Evolutionary conservation across 768 basidiomycete species (phyloP).

Genomic region (Lactarius trivialis): DNA sequence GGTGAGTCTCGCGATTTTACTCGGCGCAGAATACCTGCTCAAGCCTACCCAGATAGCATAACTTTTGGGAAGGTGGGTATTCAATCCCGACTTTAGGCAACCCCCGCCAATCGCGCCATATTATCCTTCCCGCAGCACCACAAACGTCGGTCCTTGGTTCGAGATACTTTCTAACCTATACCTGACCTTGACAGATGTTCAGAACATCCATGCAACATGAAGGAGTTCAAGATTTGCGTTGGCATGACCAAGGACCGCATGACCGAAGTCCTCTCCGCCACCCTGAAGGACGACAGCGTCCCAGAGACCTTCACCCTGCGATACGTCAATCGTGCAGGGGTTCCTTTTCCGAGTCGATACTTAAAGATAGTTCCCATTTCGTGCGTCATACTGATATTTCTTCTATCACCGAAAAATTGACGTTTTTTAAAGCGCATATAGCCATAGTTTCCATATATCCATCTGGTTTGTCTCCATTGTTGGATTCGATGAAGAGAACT

Average conservation of each 20-base stretch:
- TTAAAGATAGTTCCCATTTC: constrained; percentile 72
- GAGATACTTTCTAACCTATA: constrained; percentile 1
- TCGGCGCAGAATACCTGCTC: not conserved
- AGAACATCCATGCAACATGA: constrained; percentile 85
- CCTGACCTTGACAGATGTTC: constrained; percentile 14
- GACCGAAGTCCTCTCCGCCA: constrained; percentile 56
- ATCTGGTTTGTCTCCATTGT: constrained; percentile 67
- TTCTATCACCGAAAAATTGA: not conserved
- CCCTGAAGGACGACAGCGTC: constrained; percentile 57
- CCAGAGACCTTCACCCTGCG: constrained; percentile 59
- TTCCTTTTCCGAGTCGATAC: constrained; percentile 58
- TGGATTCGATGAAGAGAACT: constrained; percentile 50
- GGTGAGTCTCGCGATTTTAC: constrained; percentile 43
- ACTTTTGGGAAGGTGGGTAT: constrained; percentile 71
- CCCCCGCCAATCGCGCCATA: not conserved
- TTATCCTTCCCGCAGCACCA: constrained; percentile 27
- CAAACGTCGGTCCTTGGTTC: constrained; percentile 28
- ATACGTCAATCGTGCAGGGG: constrained; percentile 48
- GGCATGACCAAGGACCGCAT: constrained; percentile 60
- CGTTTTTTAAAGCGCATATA: constrained; percentile 48
- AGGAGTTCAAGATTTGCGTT: constrained; percentile 68
- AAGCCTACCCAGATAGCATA: constrained; percentile 41
- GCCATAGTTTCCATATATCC: constrained; percentile 67
- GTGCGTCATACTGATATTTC: constrained; percentile 36
- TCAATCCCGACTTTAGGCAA: constrained; percentile 14